Conservation (phyloP, 805 yeast genomes). For the Pichia rugopelliculosa region DNA sequence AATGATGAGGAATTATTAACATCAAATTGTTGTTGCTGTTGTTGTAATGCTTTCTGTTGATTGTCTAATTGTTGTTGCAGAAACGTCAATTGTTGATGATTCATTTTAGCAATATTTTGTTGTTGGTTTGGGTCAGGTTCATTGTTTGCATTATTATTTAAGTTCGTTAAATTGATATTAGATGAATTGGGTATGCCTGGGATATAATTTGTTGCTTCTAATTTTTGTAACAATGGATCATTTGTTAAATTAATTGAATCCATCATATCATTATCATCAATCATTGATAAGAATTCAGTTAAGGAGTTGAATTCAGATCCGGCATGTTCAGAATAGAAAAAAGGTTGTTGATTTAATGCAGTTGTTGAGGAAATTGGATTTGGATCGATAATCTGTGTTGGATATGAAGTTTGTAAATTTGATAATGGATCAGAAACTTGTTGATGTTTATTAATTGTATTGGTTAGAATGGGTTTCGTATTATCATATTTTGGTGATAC, state of each 20-base stretch:
- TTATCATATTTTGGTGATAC: neutral
- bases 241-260: conserved; percentile 31
- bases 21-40: conserved; percentile 5
- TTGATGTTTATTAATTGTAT: neutral
- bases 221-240: conserved; percentile 31
- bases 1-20: neutral
- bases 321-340: conserved; percentile 84
- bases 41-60: conserved; percentile 2
- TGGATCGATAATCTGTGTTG: neutral
- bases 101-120: neutral
- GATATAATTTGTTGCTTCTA: conserved; percentile 22
- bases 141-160: conserved; percentile 8
- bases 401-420: neutral
- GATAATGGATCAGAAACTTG: neutral
- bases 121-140: neutral
- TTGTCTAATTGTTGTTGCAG: conserved; percentile 9
- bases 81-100: conserved; percentile 8
- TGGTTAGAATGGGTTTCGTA: neutral
- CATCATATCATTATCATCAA: conserved; percentile 75
- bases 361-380: conserved; percentile 14
- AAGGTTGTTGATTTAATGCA: conserved; percentile 54
- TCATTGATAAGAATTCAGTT: conserved; percentile 82
- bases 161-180: conserved; percentile 9
- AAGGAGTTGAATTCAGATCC: conserved; percentile 88
- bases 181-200: neutral